Conservation (phyloP, 108 stramenopile genomes). For the Cylindrotheca fusiformis region DNA sequence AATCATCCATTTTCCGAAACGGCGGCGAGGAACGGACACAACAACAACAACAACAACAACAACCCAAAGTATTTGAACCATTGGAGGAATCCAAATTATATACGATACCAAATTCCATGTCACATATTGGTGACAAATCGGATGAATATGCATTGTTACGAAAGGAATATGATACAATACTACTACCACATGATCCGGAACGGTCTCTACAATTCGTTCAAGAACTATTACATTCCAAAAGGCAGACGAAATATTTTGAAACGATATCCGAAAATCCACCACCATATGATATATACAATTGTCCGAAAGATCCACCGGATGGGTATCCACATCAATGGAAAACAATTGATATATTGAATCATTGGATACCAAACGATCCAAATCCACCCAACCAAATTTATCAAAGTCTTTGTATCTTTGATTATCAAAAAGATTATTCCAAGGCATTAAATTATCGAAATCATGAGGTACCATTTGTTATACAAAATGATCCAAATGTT, state of each 20-base stretch:
- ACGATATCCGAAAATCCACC: neutral
- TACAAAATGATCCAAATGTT: conserved; percentile 90
- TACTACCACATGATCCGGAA: conserved; percentile 46
- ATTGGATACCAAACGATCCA: conserved; percentile 61
- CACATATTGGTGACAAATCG: conserved; percentile 56
- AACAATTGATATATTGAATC: conserved; percentile 40
- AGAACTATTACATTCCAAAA: too few species aligned
- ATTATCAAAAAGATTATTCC: conserved; percentile 72
- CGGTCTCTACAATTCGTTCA: conserved; percentile 27
- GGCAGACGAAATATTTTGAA: neutral
- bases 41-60: too few species aligned
- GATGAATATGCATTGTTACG: conserved; percentile 53
- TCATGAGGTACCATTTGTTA: conserved; percentile 93
- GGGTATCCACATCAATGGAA: conserved; percentile 77
- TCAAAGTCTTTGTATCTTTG: conserved; percentile 83
- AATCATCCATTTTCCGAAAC: too few species aligned
- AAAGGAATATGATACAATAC: conserved; percentile 43
- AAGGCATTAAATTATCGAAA: conserved; percentile 86
- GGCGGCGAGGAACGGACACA: too few species aligned
- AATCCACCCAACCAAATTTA: conserved; percentile 39
- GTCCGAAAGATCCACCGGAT: conserved; percentile 70
- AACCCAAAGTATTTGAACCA: too few species aligned
- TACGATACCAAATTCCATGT: conserved; percentile 54
- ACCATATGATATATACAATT: conserved; percentile 76
- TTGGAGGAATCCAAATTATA: conserved; percentile 26